phyloP scores from a whole-genome alignment of 2,329 filamentous ascomycete genomes.

The Aspergillus fischeri region DNA sequence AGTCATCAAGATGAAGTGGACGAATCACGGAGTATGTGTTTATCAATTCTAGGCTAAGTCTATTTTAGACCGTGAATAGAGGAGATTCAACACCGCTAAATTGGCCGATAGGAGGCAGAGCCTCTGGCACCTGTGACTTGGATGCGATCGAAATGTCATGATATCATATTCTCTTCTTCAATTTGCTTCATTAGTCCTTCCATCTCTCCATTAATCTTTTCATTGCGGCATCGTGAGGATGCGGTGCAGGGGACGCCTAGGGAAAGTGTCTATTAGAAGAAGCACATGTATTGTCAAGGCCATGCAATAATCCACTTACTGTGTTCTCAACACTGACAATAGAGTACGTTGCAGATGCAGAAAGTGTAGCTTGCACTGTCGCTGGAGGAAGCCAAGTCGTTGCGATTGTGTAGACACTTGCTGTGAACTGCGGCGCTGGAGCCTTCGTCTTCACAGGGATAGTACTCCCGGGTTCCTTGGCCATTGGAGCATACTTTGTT shows the following conservation, averaged over 20 bases:
- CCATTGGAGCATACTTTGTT: slow-evolving; percentile 60
- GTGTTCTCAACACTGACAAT: slow-evolving; percentile 55
- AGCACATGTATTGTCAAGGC: neutral
- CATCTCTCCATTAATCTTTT: slow-evolving; percentile 55
- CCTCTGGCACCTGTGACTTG: neutral
- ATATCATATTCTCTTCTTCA: neutral
- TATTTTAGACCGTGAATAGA: neutral
- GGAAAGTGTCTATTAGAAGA: neutral
- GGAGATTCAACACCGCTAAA: neutral
- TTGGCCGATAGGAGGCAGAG: neutral
- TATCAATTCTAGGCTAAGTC: neutral
- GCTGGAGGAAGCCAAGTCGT: slow-evolving; percentile 46
- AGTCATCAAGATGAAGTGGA: slow-evolving; percentile 4
- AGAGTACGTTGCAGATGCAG: slow-evolving; percentile 48
- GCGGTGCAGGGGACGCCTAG: slow-evolving; percentile 52
- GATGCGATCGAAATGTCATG: neutral
- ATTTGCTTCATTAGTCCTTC: slow-evolving; percentile 46
- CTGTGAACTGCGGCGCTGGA: slow-evolving; percentile 50
- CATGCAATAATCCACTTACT: slow-evolving; percentile 40
- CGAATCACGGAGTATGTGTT: neutral
- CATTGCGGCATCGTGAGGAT: slow-evolving; percentile 49
- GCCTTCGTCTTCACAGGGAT: slow-evolving; percentile 54
- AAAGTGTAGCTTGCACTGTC: slow-evolving; percentile 48
- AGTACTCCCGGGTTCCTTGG: slow-evolving; percentile 54
- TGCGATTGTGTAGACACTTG: slow-evolving; percentile 52